Evolutionary conservation across 768 basidiomycete species (phyloP).

Genomic region (Hericium rajendrae): DNA sequence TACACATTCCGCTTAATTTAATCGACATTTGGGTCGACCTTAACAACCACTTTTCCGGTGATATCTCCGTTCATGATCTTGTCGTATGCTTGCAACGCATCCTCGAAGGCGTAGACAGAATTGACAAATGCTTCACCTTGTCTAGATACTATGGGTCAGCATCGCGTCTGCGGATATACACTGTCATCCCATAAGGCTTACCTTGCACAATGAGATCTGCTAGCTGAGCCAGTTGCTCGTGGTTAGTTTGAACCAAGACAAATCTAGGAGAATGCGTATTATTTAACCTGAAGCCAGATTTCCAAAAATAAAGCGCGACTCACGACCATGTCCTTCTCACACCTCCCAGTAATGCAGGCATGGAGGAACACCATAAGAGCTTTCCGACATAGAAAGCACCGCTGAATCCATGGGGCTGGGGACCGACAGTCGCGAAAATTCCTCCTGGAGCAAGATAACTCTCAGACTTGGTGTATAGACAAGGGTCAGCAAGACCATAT

Average conservation of each 20-base stretch:
- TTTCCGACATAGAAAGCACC: slow-evolving; percentile 3
- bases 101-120: slow-evolving; percentile 46
- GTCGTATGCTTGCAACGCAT: slow-evolving; percentile 53
- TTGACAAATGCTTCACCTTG: slow-evolving; percentile 48
- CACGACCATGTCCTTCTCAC: slow-evolving; percentile 37
- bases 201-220: too few relatives aligned
- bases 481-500: slow-evolving; percentile 36
- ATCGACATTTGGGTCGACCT: slow-evolving; percentile 24
- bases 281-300: not conserved
- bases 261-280: not conserved
- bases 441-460: slow-evolving; percentile 47
- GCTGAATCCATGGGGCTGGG: slow-evolving; percentile 23
- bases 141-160: slow-evolving; percentile 21
- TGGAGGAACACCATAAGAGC: slow-evolving; percentile 9
- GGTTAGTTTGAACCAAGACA: too few relatives aligned
- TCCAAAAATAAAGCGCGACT: slow-evolving; percentile 10
- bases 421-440: slow-evolving; percentile 43
- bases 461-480: slow-evolving; percentile 39
- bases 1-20: not conserved
- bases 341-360: slow-evolving; percentile 47
- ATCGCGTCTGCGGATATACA: too few relatives aligned
- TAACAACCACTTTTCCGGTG: slow-evolving; percentile 60
- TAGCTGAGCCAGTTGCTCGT: too few relatives aligned
- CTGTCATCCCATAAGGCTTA: too few relatives aligned
- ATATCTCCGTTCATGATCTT: slow-evolving; percentile 44